phyloP scores from a whole-genome alignment of 2,329 filamentous ascomycete genomes.

The Aschersonia sp. region DNA sequence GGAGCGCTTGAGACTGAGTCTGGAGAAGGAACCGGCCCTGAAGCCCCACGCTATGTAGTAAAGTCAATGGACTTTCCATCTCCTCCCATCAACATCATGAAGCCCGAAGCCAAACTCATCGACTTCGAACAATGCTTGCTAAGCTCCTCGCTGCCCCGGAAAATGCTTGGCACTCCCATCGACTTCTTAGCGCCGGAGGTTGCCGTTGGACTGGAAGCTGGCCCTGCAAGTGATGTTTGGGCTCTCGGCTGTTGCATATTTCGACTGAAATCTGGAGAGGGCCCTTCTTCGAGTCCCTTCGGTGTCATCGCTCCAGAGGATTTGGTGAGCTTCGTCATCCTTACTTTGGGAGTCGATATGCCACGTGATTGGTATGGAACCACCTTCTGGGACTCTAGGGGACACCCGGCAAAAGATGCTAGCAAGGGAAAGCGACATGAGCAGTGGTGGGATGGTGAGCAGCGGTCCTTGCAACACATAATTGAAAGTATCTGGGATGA shows the following conservation, averaged over 20 bases:
- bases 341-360: neutral
- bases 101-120: conserved; percentile 6
- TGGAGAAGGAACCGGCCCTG: conserved; percentile 5
- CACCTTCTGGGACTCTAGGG: neutral
- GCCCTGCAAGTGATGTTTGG: conserved; percentile 3
- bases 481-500: neutral
- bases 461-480: neutral
- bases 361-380: neutral
- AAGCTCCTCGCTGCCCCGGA: conserved; percentile 6
- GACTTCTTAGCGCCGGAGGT: conserved; percentile 11
- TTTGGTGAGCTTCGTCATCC: neutral
- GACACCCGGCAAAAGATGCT: neutral
- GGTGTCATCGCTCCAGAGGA: neutral
- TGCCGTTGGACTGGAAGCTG: conserved; percentile 5
- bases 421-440: neutral
- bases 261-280: neutral
- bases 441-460: neutral
- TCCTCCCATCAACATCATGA: conserved; percentile 5
- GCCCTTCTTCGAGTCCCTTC: neutral
- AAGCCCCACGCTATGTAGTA: conserved; percentile 11
- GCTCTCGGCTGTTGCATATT: neutral
- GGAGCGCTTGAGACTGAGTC: conserved; percentile 6
- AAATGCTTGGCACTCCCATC: conserved; percentile 8
- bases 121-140: conserved; percentile 10
- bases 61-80: conserved; percentile 8